Evolutionary conservation across 495 filamentous ascomycete species (phyloP).

Genomic region (Lentithecium fluviatile): DNA sequence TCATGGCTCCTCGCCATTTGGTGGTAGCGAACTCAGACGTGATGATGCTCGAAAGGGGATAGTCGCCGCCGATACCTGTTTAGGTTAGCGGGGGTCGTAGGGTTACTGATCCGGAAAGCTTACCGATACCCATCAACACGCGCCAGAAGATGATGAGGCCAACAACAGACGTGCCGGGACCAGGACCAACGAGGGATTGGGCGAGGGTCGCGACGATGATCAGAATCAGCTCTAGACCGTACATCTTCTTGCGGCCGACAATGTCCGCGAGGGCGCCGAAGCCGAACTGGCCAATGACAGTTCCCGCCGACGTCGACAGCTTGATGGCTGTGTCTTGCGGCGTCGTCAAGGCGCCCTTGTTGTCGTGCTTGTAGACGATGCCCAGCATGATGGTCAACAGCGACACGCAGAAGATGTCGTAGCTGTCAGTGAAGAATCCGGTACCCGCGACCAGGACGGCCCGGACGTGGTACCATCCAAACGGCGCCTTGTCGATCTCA

Average conservation of each 20-base stretch:
- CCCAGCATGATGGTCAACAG: conserved; percentile 60
- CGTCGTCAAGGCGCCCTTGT: conserved; percentile 49
- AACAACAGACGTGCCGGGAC: conserved; percentile 66
- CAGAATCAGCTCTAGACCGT: conserved; percentile 82
- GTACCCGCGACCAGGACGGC: conserved; percentile 77
- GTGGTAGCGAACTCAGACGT: conserved; percentile 82
- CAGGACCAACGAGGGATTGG: conserved; percentile 67
- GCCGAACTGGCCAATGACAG: conserved; percentile 77
- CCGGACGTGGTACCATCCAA: conserved; percentile 76
- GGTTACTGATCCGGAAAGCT: conserved; percentile 10
- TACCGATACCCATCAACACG: conserved; percentile 62
- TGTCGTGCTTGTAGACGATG: conserved; percentile 68
- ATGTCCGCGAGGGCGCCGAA: conserved; percentile 81
- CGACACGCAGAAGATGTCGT: conserved; percentile 81
- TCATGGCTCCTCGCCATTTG: conserved; percentile 84
- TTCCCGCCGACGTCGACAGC: conserved; percentile 81
- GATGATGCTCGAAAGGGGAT: conserved; percentile 81
- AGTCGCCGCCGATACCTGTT: conserved; percentile 78
- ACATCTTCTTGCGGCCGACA: conserved; percentile 79
- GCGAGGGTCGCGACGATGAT: conserved; percentile 84
- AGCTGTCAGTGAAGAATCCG: conserved; percentile 81
- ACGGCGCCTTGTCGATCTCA: conserved; percentile 75
- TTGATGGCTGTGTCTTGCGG: conserved; percentile 78
- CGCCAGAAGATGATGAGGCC: conserved; percentile 88
- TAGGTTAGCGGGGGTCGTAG: conserved; percentile 3